phyloP scores from a whole-genome alignment of 768 basidiomycete species.

The Boletus pseudo-olivaceus region DNA sequence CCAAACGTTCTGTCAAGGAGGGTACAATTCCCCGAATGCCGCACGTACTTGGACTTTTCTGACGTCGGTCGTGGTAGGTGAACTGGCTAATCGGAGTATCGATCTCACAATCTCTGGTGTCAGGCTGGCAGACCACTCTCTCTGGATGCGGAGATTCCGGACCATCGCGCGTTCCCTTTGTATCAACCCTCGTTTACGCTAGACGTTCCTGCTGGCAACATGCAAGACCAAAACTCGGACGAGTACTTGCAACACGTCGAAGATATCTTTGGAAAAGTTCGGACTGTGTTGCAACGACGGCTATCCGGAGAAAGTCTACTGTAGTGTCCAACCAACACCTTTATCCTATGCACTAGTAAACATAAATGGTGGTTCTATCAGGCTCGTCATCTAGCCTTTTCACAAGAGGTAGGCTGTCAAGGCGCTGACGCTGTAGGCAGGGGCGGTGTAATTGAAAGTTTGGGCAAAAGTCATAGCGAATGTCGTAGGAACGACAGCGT shows the following conservation, averaged over 20 bases:
- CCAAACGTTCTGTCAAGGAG: constrained; percentile 46
- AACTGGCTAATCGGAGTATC: not conserved
- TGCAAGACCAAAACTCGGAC: constrained; percentile 68
- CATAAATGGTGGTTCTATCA: not conserved
- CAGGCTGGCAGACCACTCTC: constrained; percentile 56
- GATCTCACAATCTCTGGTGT: not conserved
- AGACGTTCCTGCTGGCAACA: constrained; percentile 69
- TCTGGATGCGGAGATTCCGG: constrained; percentile 67
- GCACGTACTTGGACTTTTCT: constrained; percentile 86
- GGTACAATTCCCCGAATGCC: constrained; percentile 79
- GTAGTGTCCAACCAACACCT: not conserved
- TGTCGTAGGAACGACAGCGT: constrained; percentile 44
- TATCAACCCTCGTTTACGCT: constrained; percentile 82
- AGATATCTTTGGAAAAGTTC: constrained; percentile 35
- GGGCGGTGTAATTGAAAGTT: constrained; percentile 53
- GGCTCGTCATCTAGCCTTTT: not conserved
- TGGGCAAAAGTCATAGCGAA: constrained; percentile 37
- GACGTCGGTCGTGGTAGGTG: constrained; percentile 69
- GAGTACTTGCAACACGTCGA: constrained; percentile 51
- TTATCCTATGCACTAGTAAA: not conserved
- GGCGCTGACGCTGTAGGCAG: constrained; percentile 43
- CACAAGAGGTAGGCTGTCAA: constrained; percentile 14
- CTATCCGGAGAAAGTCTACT: not conserved
- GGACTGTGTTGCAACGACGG: constrained; percentile 21
- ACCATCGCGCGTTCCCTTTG: constrained; percentile 65